Evolutionary conservation across 2,329 filamentous ascomycete species (phyloP).

Genomic region (Chrysoporthe puriensis): DNA sequence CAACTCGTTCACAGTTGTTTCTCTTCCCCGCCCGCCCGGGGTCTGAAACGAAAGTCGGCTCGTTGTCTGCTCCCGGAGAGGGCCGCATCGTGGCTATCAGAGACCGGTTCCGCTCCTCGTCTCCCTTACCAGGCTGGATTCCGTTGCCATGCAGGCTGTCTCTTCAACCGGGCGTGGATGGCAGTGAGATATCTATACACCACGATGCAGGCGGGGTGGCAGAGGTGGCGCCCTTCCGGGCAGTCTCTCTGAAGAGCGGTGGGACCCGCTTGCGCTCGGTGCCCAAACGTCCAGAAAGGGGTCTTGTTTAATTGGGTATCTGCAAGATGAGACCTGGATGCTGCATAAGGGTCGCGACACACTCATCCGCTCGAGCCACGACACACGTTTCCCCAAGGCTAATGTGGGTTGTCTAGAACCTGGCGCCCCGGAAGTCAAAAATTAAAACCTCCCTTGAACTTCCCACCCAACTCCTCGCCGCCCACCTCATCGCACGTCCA

Average conservation of each 20-base stretch:
- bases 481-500: slow-evolving; percentile 13
- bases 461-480: slow-evolving; percentile 22
- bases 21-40: neutral
- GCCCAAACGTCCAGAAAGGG: slow-evolving; percentile 27
- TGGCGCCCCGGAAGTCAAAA: slow-evolving; percentile 19
- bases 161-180: slow-evolving; percentile 5
- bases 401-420: slow-evolving; percentile 39
- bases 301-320: slow-evolving; percentile 25
- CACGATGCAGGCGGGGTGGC: slow-evolving; percentile 10
- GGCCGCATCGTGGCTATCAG: neutral
- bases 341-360: slow-evolving; percentile 31
- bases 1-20: neutral
- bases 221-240: slow-evolving; percentile 15
- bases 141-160: slow-evolving; percentile 3
- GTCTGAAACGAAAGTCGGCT: neutral
- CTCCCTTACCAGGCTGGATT: neutral
- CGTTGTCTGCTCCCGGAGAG: neutral
- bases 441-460: slow-evolving; percentile 14
- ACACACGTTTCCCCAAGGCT: slow-evolving; percentile 40
- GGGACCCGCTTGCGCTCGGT: slow-evolving; percentile 28
- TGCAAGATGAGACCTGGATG: slow-evolving; percentile 29
- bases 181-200: neutral
- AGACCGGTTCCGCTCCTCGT: neutral
- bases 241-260: slow-evolving; percentile 11
- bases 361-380: slow-evolving; percentile 45